Base-by-base conservation (phyloP, 768 basidiomycete species). In the Calocybe indica region DNA sequence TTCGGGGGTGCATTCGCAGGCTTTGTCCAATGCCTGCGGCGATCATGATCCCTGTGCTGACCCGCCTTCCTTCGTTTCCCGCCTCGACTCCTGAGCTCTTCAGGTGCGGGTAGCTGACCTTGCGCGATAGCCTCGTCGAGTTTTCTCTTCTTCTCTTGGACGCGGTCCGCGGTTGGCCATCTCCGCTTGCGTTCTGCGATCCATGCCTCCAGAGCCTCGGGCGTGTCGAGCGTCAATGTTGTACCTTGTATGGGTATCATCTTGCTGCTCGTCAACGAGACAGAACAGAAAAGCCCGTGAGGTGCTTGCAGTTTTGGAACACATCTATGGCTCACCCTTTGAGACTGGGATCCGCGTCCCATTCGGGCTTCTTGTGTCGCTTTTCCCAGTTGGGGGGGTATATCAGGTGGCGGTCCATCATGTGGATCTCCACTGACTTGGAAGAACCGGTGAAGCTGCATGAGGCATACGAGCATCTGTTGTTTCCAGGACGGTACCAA, bases 371-470 rank as follows among this genome's bases (percentile, higher is more conserved):
- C 47, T 74, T 73, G 52, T 72, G 75, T 53, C 63, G 62, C 40
- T 76, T 71, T 29, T 83, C 70, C 82, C 85, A 89, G 14, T 81
- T 83, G 38, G 78, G 74, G 15, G 91, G 90, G 53, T 80, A 90
- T 40, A 92, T 80, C 37, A 92, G 72, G 62, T 92, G 90, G n/a
- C 89, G 75, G 55, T 92, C 90, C 89, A 91, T 92, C 81, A 82
- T 85, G 58, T 93, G 91, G 29, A 70, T 73, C 62, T 91, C 85
- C 11, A 91, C 78, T 22, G 79, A 68, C 59, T 88, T 87, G 36
- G 70, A 67, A 3, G 88, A 83, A 32, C 86, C 89, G 35, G 68
- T 68, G 56, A 88, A 93, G 5, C 61, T 55, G 60, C 90, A 93
- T n/a, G 73, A 73, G 37, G 66, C 70, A 55, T 84, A 72, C 6